Evolutionary conservation across 2,329 filamentous ascomycete species (phyloP), one percentile per base, ranked within the genome.

Genomic region (Colletotrichum gloeosporioides): DNA sequence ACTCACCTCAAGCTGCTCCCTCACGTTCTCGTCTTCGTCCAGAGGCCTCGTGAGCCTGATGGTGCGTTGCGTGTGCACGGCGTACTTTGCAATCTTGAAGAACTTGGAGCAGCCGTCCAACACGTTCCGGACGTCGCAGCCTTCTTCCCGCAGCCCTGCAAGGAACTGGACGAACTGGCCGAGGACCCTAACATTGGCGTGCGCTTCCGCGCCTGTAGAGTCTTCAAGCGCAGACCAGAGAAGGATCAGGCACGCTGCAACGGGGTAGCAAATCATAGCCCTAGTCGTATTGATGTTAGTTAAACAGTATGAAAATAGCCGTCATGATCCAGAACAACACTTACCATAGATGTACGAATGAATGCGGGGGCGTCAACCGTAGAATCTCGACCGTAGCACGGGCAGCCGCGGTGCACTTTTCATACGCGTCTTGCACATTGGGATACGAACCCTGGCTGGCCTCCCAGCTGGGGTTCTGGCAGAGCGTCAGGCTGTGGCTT

Each of bases 71-170:
- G 73, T 73, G 8, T 75, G 63, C 8, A 75, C 73, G 63, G 34
- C 63, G 39, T 75, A 75, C 44, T 73, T 75, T 29, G 63, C 73
- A 34, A 75, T 62, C 27, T 73, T 75, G 63, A 73, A 62, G n/a
- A 75, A 66, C 63, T 68, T 73, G 8, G 63, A 75, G 57, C 69
- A 73, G 63, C 73, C 73, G 16, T 75, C 69, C 39, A 75, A 16
- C 25, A 73, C 25, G n/a, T 25, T 59, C 16, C 22, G 39, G 8
- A 73, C 15, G n/a, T 75, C 69, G 32, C 63, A 73, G 18, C 73
- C 71, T 44, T 70, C 74, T n/a, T 74, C 66, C n/a, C 53, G 44
- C 22, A 70, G 31, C 44, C 74, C 70, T 39, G 64, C 71, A 7
- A 76, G 36, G 22, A 69, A 76, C 34, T 70, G 74, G 16, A 76